phyloP scores from a whole-genome alignment of 768 basidiomycete species.

The Nevesoporus exiguus region DNA sequence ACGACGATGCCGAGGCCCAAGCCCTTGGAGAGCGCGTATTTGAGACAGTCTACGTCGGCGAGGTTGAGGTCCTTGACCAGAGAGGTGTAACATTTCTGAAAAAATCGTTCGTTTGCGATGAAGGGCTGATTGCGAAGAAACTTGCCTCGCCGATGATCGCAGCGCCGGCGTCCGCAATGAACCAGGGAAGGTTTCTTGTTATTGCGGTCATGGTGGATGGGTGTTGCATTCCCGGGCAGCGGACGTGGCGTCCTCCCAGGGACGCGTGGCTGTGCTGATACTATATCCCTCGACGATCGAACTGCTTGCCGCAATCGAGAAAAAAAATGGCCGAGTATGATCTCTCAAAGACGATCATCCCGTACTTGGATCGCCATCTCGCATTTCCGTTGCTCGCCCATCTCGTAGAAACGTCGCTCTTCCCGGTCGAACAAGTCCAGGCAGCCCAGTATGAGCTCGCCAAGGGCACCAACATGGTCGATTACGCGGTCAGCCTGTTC shows the following conservation, averaged over 20 bases:
- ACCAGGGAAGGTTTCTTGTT: conserved; percentile 82
- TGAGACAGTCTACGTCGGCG: conserved; percentile 75
- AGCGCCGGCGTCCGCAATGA: conserved; percentile 76
- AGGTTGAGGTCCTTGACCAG: conserved; percentile 85
- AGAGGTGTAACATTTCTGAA: conserved; percentile 84
- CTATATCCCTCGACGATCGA: conserved; percentile 5
- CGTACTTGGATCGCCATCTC: conserved; percentile 92
- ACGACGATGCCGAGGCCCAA: conserved; percentile 90
- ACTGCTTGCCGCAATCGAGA: conserved; percentile 3
- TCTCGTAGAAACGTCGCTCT: conserved; percentile 71
- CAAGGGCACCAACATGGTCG: conserved; percentile 97
- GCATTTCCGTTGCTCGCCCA: conserved; percentile 90
- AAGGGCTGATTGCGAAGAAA: neutral
- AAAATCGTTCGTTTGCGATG: neutral
- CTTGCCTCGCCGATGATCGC: conserved; percentile 78
- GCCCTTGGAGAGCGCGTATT: conserved; percentile 89
- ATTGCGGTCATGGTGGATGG: conserved; percentile 59
- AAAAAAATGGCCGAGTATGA: conserved; percentile 81
- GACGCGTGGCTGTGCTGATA: conserved; percentile 24
- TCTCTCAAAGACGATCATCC: conserved; percentile 85
- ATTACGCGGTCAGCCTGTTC: conserved; percentile 83
- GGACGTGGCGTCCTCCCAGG: conserved; percentile 5
- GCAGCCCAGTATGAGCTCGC: conserved; percentile 96
- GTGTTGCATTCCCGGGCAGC: conserved; percentile 5
- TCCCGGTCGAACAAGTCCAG: conserved; percentile 75